Evolutionary conservation across 2,329 filamentous ascomycete genomes (phyloP), one percentile per base, ranked within the genome.

Genomic region (Penicillium sp.): DNA sequence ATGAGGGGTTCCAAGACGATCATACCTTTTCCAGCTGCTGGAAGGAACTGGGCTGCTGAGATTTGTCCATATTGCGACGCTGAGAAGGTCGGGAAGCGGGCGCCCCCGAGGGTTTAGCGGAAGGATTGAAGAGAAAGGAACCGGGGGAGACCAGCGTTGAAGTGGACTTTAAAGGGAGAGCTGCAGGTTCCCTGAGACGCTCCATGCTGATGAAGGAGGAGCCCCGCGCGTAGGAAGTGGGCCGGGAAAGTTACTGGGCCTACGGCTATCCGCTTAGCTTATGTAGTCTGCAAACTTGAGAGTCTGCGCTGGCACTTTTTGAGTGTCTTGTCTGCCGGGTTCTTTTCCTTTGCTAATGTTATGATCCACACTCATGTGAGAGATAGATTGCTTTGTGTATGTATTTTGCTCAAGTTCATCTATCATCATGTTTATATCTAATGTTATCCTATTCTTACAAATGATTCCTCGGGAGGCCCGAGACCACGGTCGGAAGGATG

Each of bases 21-120:
- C 65, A 54, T 69, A 81, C 79, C 78, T 94, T 99, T 80, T 99
- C 95, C 76, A 98, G 86, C 87, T 98, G 95, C 85, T 98, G 94
- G 83, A 99, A 99, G 62, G 94, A 98, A 81, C 90, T 96, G 57
- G 94, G 93, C 72, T 97, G 92, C 72, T 90, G 84, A 77, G 96
- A 91, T 73, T 91, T 90, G 79, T 97, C 94, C 94, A 98, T 98
- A 40, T 59, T 72, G 56, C 57, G 60, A 56, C 40, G 51, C 37
- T 40, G 50, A 18, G 63, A 60, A 39, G 54, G 40, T 54, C 54
- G 63, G 55, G 54, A 56, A 31, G n/a, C 36, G 65, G 53, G 54
- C 55, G 59, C 58, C 51, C 63, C 53, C 37, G 64, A 51, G 54
- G 62, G 40, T 55, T 63, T 63, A 49, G 63, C 50, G 55, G 63